Evolutionary conservation across 2,329 filamentous ascomycete species (phyloP).

Genomic region (Xylaria sp.): DNA sequence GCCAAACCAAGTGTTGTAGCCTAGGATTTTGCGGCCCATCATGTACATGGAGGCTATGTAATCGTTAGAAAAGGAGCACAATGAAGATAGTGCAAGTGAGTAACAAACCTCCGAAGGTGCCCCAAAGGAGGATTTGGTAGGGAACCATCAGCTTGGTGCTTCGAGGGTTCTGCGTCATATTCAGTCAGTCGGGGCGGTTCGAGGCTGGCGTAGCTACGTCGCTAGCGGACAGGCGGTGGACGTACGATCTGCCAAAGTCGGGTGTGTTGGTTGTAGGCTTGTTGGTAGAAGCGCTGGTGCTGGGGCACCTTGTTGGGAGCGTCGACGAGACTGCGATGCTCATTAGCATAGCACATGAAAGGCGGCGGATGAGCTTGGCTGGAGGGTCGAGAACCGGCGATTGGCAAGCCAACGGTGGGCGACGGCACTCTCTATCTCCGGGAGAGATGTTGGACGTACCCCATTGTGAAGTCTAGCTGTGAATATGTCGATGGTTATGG

Average conservation of each 20-base stretch:
- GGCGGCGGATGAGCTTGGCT: conserved; percentile 15
- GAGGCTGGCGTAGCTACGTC: not conserved
- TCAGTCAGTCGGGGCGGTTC: conserved; percentile 41
- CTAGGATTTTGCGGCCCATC: conserved; percentile 76
- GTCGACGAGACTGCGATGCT: conserved; percentile 66
- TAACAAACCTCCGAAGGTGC: conserved; percentile 69
- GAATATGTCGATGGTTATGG: conserved; percentile 31
- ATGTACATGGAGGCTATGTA: conserved; percentile 71
- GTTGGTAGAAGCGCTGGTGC: conserved; percentile 80
- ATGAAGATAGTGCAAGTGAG: not conserved
- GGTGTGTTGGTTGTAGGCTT: conserved; percentile 73
- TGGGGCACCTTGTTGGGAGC: conserved; percentile 80
- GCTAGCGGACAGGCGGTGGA: conserved; percentile 40
- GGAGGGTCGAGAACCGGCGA: conserved; percentile 30
- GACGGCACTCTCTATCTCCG: not conserved
- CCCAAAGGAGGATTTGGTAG: conserved; percentile 74
- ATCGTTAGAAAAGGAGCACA: conserved; percentile 37
- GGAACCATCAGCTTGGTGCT: conserved; percentile 74
- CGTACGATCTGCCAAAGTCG: conserved; percentile 84
- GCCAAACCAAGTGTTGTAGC: conserved; percentile 83
- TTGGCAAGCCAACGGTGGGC: conserved; percentile 26
- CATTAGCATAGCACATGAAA: conserved; percentile 46
- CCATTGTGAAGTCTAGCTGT: conserved; percentile 44
- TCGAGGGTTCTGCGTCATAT: conserved; percentile 66
- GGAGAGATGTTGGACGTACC: conserved; percentile 38